phyloP scores from a whole-genome alignment of 2,329 filamentous ascomycete genomes.

The Chrysoporthe deuterocubensis region DNA sequence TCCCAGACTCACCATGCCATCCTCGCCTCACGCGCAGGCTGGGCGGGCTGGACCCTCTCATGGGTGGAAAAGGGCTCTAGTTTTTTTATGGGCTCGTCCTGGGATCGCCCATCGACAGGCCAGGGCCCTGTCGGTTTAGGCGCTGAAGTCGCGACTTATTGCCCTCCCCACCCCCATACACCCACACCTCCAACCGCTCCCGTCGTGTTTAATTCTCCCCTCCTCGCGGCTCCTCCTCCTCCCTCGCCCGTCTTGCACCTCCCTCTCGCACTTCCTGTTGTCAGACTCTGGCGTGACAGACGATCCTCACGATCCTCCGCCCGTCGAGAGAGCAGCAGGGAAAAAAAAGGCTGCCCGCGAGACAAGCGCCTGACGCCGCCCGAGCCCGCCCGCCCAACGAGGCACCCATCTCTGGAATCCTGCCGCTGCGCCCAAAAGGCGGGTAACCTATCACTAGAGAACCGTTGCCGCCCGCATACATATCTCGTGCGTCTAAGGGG shows the following conservation, averaged over 20 bases:
- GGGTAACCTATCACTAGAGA: constrained; percentile 33
- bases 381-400: constrained; percentile 4
- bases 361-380: constrained; percentile 42
- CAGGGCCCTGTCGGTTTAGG: constrained; percentile 44
- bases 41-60: constrained; percentile 39
- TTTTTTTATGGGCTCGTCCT: constrained; percentile 48
- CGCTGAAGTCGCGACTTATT: constrained; percentile 50
- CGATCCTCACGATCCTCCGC: constrained; percentile 8
- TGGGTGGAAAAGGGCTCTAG: constrained; percentile 46
- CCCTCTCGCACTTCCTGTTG: background rate
- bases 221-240: constrained; percentile 22
- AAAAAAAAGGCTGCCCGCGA: constrained; percentile 35
- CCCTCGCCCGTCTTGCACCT: constrained; percentile 20
- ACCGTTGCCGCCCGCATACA: constrained; percentile 40
- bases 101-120: constrained; percentile 48
- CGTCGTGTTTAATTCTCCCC: constrained; percentile 27
- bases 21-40: constrained; percentile 33
- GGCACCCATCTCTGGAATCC: constrained; percentile 29
- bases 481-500: constrained; percentile 36
- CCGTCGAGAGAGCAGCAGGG: constrained; percentile 7
- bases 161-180: constrained; percentile 41
- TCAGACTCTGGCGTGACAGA: constrained; percentile 19
- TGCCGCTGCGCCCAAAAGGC: constrained; percentile 33
- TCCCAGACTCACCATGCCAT: constrained; percentile 45
- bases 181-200: constrained; percentile 30